phyloP scores from a whole-genome alignment of 805 yeast genomes.

The Metschnikowia henanensis region DNA sequence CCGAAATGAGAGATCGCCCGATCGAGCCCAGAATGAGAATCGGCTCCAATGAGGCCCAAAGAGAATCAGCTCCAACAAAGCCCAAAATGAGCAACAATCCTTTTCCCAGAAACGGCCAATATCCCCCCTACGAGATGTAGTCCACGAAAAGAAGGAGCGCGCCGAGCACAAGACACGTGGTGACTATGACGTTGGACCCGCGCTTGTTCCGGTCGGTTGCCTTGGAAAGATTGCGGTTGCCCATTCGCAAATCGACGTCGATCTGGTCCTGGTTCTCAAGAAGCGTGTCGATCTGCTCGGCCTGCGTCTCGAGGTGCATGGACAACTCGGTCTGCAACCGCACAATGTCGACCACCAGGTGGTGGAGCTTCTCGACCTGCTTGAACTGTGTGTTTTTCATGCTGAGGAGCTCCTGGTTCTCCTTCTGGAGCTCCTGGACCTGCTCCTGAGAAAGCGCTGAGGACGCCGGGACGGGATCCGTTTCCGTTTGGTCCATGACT shows the following conservation, averaged over 20 bases:
- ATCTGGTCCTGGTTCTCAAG: conserved; percentile 68
- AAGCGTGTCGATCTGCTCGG: conserved; percentile 63
- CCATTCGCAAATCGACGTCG: conserved; percentile 61
- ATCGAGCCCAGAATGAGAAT: no score
- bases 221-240: conserved; percentile 66
- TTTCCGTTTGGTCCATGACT: conserved; percentile 7
- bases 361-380: conserved; percentile 59
- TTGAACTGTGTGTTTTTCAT: conserved; percentile 59
- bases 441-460: conserved; percentile 43
- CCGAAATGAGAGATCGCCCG: no score
- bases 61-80: no score
- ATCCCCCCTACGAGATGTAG: conserved; percentile 25
- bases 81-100: no score
- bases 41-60: no score
- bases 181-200: conserved; percentile 56
- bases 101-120: neutral
- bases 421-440: conserved; percentile 54
- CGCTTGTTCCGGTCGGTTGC: conserved; percentile 67
- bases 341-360: conserved; percentile 69
- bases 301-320: conserved; percentile 70
- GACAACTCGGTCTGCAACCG: conserved; percentile 73
- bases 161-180: conserved; percentile 55
- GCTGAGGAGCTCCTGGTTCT: conserved; percentile 55
- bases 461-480: no score
- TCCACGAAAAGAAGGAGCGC: conserved; percentile 56